Conservation (phyloP, 805 yeast genomes). For the Saccharomycopsis oosterbeekiorum region DNA sequence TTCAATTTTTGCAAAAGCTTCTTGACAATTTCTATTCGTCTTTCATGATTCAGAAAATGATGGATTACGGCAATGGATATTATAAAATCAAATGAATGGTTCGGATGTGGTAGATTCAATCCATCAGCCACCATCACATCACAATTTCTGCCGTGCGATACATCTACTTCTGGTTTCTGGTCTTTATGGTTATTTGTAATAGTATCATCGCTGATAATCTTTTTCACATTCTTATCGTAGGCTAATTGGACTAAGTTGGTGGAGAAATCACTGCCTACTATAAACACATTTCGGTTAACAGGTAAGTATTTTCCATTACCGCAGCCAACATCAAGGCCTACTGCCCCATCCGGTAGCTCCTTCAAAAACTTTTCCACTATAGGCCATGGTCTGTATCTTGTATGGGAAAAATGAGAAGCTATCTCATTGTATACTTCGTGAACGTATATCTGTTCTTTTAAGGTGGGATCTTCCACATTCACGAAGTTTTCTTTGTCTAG, state of each 20-base stretch:
- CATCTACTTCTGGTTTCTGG: not conserved
- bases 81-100: conserved; percentile 62
- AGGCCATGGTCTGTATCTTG: conserved; percentile 96
- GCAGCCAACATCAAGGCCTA: conserved; percentile 93
- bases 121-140: conserved; percentile 81
- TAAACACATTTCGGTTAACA: conserved; percentile 55
- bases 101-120: conserved; percentile 47
- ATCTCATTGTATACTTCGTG: conserved; percentile 91
- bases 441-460: conserved; percentile 67
- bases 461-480: conserved; percentile 33
- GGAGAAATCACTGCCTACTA: conserved; percentile 70
- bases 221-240: conserved; percentile 26
- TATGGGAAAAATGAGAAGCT: conserved; percentile 86
- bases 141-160: conserved; percentile 19
- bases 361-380: conserved; percentile 66
- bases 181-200: conserved; percentile 16
- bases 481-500: conserved; percentile 18
- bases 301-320: conserved; percentile 91
- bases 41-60: conserved; percentile 78
- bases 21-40: conserved; percentile 66
- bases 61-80: conserved; percentile 93
- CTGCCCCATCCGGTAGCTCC: conserved; percentile 37
- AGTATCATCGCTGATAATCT: not conserved
- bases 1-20: conserved; percentile 55
- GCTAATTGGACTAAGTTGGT: conserved; percentile 63